These are phyloP conservation scores for Dioscorea zingiberensis DNA, from an alignment of 106 monocot genomes.

Conservation along the genomic window DNA sequence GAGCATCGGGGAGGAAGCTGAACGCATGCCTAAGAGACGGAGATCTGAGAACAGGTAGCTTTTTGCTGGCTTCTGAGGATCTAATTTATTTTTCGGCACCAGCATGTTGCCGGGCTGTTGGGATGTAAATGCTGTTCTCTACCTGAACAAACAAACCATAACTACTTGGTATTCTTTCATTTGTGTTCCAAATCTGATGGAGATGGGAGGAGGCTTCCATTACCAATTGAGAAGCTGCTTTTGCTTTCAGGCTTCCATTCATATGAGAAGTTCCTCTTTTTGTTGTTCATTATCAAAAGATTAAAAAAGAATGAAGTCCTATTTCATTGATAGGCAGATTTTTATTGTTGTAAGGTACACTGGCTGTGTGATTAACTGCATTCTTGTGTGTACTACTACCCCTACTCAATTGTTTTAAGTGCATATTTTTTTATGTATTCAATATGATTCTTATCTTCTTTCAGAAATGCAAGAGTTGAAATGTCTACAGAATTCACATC, in stretches of 20 bases:
- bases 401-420: too few species aligned
- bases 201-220: conserved; percentile 3
- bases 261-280: conserved; percentile 11
- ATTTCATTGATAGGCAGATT: too few species aligned
- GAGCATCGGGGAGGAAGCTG: not conserved
- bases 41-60: not conserved
- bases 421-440: too few species aligned
- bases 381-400: too few species aligned
- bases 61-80: too few species aligned
- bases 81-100: not conserved
- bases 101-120: not conserved
- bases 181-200: not conserved
- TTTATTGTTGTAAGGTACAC: too few species aligned
- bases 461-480: too few species aligned
- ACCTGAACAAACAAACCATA: not conserved
- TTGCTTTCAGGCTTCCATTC: conserved; percentile 12
- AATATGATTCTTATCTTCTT: too few species aligned
- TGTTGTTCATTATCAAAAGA: not conserved
- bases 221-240: conserved; percentile 7
- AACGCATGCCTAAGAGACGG: not conserved
- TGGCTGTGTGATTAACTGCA: too few species aligned
- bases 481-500: too few species aligned
- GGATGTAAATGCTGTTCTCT: too few species aligned
- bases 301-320: too few species aligned
- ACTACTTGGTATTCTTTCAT: conserved; percentile 1